phyloP scores from a whole-genome alignment of 176 grass and related monocot species.

The Rhynchospora tenuis region DNA sequence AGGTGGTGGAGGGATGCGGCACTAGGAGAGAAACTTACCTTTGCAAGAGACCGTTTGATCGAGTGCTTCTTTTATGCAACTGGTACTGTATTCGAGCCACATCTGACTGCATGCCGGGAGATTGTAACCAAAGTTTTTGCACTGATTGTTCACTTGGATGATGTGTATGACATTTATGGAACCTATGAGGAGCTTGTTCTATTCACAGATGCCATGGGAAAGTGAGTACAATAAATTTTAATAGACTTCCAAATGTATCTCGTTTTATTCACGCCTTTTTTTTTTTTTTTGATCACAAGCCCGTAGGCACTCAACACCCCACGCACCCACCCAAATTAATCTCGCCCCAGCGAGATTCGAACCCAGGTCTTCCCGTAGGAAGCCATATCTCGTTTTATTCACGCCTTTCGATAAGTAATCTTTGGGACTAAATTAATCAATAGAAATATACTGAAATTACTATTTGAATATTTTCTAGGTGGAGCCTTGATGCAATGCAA shows the following conservation, averaged over 20 bases:
- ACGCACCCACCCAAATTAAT: no score
- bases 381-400: neutral
- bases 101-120: neutral
- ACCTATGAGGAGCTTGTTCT: constrained; percentile 34
- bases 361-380: no score
- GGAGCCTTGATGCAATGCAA: constrained; percentile 20
- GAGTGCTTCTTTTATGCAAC: constrained; percentile 42
- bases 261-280: neutral
- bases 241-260: neutral
- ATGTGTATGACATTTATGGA: constrained; percentile 61
- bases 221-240: constrained; percentile 11
- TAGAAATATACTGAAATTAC: neutral
- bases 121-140: constrained; percentile 12
- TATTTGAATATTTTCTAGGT: constrained; percentile 28
- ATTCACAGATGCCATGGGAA: constrained; percentile 42
- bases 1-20: constrained; percentile 51
- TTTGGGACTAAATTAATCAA: neutral
- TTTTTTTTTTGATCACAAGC: no score
- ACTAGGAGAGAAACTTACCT: constrained; percentile 25
- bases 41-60: constrained; percentile 41
- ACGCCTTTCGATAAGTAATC: no score
- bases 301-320: no score
- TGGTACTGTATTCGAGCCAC: constrained; percentile 23
- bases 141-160: constrained; percentile 36
- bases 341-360: no score